Conservation (phyloP, 2,329 filamentous ascomycete genomes). For the Passalora sequoiae region DNA sequence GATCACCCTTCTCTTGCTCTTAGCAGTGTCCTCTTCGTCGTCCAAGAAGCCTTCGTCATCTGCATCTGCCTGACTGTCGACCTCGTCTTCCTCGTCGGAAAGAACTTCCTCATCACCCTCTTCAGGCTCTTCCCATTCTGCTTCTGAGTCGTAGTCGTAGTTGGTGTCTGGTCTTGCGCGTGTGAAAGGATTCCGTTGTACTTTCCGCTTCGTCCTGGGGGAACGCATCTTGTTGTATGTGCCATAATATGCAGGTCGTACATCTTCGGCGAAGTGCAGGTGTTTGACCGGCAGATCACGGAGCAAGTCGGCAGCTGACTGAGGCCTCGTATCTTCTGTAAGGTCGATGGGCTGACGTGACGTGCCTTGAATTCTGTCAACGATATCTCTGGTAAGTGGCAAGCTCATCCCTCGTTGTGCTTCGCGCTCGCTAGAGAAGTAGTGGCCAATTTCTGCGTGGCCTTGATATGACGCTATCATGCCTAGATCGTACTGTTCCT, state of each 20-base stretch:
- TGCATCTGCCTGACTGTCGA: conserved; percentile 68
- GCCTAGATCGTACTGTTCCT: conserved; percentile 31
- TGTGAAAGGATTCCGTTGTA: conserved; percentile 51
- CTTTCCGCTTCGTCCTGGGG: conserved; percentile 39
- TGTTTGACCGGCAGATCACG: conserved; percentile 57
- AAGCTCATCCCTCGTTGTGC: conserved; percentile 19
- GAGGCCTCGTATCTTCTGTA: conserved; percentile 30
- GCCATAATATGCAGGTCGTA: conserved; percentile 64
- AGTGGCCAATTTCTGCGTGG: conserved; percentile 12
- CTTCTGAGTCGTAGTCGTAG: conserved; percentile 83
- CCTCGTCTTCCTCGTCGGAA: conserved; percentile 61
- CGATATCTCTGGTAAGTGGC: conserved; percentile 29
- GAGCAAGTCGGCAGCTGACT: conserved; percentile 22
- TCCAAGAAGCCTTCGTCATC: conserved; percentile 86
- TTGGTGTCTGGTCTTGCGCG: conserved; percentile 58
- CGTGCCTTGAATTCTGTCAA: conserved; percentile 43
- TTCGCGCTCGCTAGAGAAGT: conserved; percentile 14
- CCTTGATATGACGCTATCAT: conserved; percentile 19
- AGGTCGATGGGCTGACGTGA: conserved; percentile 40
- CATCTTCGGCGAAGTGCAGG: conserved; percentile 57
- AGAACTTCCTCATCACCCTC: conserved; percentile 64
- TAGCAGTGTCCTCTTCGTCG: conserved; percentile 65
- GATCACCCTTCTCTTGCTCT: conserved; percentile 54
- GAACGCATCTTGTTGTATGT: conserved; percentile 61
- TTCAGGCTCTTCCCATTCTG: conserved; percentile 70